phyloP scores from a whole-genome alignment of 768 basidiomycete genomes.

The Mycena amicta region DNA sequence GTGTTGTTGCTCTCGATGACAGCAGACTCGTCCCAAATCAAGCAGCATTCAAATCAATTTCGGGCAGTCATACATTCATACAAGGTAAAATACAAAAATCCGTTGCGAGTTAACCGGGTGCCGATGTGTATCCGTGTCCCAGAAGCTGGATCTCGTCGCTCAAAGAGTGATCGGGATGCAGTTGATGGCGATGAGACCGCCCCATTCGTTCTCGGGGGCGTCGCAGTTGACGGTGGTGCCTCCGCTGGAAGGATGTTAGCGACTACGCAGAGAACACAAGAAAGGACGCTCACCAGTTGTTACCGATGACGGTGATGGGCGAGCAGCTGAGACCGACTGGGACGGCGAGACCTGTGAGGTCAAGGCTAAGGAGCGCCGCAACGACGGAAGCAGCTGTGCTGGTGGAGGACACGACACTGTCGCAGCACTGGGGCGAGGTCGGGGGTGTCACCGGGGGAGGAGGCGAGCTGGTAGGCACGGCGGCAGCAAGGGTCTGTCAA shows the following conservation, averaged over 20 bases:
- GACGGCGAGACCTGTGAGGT: conserved; percentile 12
- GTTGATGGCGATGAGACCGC: conserved; percentile 1
- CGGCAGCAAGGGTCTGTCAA: conserved; percentile 20
- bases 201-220: neutral
- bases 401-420: conserved; percentile 13
- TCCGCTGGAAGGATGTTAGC: neutral
- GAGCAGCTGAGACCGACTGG: conserved; percentile 18
- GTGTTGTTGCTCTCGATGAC: too few relatives aligned
- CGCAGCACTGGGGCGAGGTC: conserved; percentile 17
- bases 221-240: conserved; percentile 1
- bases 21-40: too few relatives aligned
- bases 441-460: conserved; percentile 13
- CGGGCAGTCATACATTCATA: too few relatives aligned
- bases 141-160: too few relatives aligned
- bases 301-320: conserved; percentile 16
- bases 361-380: neutral
- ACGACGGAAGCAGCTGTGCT: conserved; percentile 9
- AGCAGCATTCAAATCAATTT: too few relatives aligned
- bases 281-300: neutral
- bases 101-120: too few relatives aligned
- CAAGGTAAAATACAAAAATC: too few relatives aligned
- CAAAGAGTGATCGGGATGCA: neutral
- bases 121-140: too few relatives aligned
- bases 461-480: neutral
- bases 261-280: neutral